Percentiles rank a stretch among this genome's conserved stretches.
Evolutionary conservation across 2,329 filamentous ascomycete genomes (phyloP).

Genomic region (Aureobasidium sp.): DNA sequence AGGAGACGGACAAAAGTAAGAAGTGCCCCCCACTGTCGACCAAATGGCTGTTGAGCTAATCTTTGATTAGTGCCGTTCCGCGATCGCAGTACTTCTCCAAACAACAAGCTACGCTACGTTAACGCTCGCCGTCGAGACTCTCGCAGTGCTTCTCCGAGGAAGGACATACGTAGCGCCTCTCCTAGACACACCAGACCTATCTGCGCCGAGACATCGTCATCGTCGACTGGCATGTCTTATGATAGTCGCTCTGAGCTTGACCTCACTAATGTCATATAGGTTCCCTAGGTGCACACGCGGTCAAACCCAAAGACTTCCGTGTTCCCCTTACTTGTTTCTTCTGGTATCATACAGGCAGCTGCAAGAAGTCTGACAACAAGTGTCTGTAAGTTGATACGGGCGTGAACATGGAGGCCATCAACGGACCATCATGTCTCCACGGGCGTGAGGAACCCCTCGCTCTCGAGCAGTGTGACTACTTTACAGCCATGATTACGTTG

Average conservation of each 20-base stretch:
- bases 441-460: too few species aligned
- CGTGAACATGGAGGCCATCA: background rate
- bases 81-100: background rate
- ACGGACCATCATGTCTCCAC: background rate
- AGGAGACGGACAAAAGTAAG: background rate
- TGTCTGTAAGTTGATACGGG: background rate
- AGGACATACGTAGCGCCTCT: background rate
- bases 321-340: constrained; percentile 12
- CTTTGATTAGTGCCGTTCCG: background rate
- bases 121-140: background rate
- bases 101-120: background rate
- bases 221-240: background rate
- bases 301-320: background rate
- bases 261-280: background rate
- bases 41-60: background rate
- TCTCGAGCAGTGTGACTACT: background rate
- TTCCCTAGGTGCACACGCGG: background rate
- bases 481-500: background rate
- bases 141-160: background rate
- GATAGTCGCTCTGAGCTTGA: too few species aligned
- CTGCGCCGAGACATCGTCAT: background rate
- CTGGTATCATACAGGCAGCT: constrained; percentile 3
- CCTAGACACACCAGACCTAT: background rate
- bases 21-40: too few species aligned
- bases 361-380: constrained; percentile 6